A percentile compares a stretch with the other conserved stretches of the same genome.
These are phyloP conservation scores for Fusarium bactridioides DNA, from an alignment of 2,329 filamentous ascomycete species.

Conservation along the genomic window DNA sequence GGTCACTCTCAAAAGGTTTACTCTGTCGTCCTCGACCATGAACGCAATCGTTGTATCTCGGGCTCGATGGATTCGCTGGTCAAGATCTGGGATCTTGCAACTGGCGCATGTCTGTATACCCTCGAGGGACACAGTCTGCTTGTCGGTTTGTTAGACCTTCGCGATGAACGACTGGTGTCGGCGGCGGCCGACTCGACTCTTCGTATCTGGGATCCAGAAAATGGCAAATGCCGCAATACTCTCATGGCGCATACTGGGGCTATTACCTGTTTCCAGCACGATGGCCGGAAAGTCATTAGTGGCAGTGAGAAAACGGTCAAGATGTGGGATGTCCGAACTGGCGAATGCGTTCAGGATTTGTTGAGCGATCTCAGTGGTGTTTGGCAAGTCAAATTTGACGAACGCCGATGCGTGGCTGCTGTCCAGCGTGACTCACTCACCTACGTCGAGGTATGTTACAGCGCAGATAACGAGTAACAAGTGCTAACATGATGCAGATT, in stretches of 20 bases:
- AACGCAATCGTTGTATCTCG: slow-evolving; percentile 93
- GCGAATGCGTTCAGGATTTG: slow-evolving; percentile 91
- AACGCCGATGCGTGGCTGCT: slow-evolving; percentile 91
- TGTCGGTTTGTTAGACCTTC: slow-evolving; percentile 89
- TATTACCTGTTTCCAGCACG: slow-evolving; percentile 98
- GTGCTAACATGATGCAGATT: slow-evolving; percentile 65
- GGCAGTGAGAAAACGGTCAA: slow-evolving; percentile 95
- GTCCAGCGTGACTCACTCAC: slow-evolving; percentile 93
- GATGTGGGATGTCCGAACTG: slow-evolving; percentile 96
- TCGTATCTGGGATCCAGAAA: slow-evolving; percentile 96
- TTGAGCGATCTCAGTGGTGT: slow-evolving; percentile 95
- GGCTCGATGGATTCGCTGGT: slow-evolving; percentile 98
- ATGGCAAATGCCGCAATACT: slow-evolving; percentile 86
- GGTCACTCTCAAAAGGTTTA: slow-evolving; percentile 96
- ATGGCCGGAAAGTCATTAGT: slow-evolving; percentile 94
- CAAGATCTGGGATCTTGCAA: slow-evolving; percentile 95
- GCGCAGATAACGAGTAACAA: background rate
- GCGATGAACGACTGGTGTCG: slow-evolving; percentile 88
- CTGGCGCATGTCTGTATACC: slow-evolving; percentile 84
- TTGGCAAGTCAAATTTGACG: slow-evolving; percentile 99
- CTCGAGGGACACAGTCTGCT: slow-evolving; percentile 92
- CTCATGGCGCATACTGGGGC: slow-evolving; percentile 94
- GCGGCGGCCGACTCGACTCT: slow-evolving; percentile 95
- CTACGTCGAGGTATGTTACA: slow-evolving; percentile 86
- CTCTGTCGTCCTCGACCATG: slow-evolving; percentile 91